A percentile compares a stretch with the other conserved stretches of the same genome.
phyloP scores from a whole-genome alignment of 1,284 basidiomycete species.

The Takashimella tepidaria region DNA sequence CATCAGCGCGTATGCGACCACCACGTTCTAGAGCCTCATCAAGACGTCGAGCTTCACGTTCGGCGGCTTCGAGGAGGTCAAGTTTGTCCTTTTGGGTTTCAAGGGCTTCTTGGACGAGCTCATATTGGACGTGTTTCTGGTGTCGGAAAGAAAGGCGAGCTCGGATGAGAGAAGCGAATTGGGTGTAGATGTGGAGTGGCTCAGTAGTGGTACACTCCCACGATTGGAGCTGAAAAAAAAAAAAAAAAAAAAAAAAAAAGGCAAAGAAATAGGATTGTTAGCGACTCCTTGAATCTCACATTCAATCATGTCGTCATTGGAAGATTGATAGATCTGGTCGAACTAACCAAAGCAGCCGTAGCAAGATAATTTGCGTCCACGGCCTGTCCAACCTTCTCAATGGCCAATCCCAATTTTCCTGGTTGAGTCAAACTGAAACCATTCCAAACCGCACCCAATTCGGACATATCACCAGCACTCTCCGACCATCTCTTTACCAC shows the following conservation, averaged over 20 bases:
- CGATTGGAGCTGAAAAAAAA: constrained; percentile 64
- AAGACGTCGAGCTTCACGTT: constrained; percentile 81
- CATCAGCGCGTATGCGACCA: constrained; percentile 17
- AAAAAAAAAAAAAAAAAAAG: background rate
- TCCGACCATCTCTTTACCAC: constrained; percentile 93
- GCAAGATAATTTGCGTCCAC: constrained; percentile 91
- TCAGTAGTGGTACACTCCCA: constrained; percentile 92
- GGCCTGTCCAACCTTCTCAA: constrained; percentile 69
- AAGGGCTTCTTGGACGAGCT: constrained; percentile 88
- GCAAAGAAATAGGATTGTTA: constrained; percentile 1
- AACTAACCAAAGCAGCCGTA: constrained; percentile 73
- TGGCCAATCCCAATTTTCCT: constrained; percentile 37
- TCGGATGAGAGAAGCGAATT: constrained; percentile 93
- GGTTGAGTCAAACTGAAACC: constrained; percentile 77
- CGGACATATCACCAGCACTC: constrained; percentile 81
- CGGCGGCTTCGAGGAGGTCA: constrained; percentile 86
- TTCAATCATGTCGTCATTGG: too few species aligned
- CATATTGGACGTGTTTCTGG: constrained; percentile 96
- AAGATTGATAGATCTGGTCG: constrained; percentile 4
- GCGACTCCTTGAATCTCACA: too few species aligned
- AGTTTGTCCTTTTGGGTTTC: constrained; percentile 81
- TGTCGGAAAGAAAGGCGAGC: constrained; percentile 90
- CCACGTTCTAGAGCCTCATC: constrained; percentile 69
- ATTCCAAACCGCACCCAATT: constrained; percentile 91
- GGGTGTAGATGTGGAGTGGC: constrained; percentile 90